These are phyloP conservation scores for Dictyostelium discoideum DNA, from an alignment of 78 protist species.

Conservation along the genomic window dicty_2.7 NC_007090.3:3930501-3931000, in stretches of 20 bases:
- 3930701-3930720: constrained; percentile 23
- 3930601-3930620: constrained; percentile 70
- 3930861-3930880: constrained; percentile 43
- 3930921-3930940: constrained; percentile 18
- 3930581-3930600: constrained; percentile 25
- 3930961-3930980: constrained; percentile 2
- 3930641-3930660: constrained; percentile 16
- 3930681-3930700: constrained; percentile 27
- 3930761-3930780: constrained; percentile 67
- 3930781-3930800: constrained; percentile 44
- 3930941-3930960: neutral
- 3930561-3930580: constrained; percentile 36
- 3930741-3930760: constrained; percentile 4
- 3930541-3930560: constrained; percentile 27
- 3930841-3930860: constrained; percentile 66
- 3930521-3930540: constrained; percentile 24
- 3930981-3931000: neutral
- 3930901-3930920: constrained; percentile 14
- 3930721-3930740: neutral
- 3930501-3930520: neutral
- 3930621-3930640: constrained; percentile 46
- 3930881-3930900: constrained; percentile 23
- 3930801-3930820: constrained; percentile 45
- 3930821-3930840: constrained; percentile 53
- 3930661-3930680: constrained; percentile 62